These are phyloP conservation scores for Globisporangium apiculatum DNA, from an alignment of 352 stramenopile species.

Conservation along the genomic window DNA sequence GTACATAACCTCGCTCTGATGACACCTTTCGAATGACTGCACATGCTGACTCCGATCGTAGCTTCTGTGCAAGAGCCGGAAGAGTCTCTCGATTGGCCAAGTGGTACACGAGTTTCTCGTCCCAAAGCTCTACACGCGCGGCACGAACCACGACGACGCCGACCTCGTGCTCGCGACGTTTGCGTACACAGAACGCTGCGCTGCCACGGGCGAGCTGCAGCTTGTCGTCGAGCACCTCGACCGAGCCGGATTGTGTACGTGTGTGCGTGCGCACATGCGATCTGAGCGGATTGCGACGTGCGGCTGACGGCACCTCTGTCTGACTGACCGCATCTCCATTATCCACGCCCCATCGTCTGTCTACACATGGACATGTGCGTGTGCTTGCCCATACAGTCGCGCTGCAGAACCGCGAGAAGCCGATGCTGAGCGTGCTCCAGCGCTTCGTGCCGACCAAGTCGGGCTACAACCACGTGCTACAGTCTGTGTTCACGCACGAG, in stretches of 20 bases:
- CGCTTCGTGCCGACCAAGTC: constrained; percentile 60
- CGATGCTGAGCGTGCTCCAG: constrained; percentile 50
- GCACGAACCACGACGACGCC: constrained; percentile 15
- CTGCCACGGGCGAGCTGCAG: constrained; percentile 24
- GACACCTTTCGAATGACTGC: too few species aligned
- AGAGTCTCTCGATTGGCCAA: constrained; percentile 33
- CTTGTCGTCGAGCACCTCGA: constrained; percentile 59
- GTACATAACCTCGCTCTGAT: too few species aligned
- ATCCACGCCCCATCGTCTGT: too few species aligned
- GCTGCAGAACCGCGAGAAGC: constrained; percentile 44
- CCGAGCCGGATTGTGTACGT: constrained; percentile 25
- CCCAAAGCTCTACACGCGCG: constrained; percentile 14
- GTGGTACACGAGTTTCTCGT: constrained; percentile 45
- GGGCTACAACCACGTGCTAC: constrained; percentile 62
- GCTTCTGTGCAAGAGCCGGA: constrained; percentile 63
- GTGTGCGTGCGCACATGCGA: not conserved
- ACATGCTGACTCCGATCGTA: constrained; percentile 6
- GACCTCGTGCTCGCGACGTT: constrained; percentile 47
- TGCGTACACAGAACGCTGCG: constrained; percentile 40
- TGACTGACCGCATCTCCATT: not conserved
- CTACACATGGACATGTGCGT: not conserved
- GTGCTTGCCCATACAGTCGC: not conserved
- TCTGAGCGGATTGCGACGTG: not conserved
- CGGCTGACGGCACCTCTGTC: constrained; percentile 9
- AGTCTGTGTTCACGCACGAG: constrained; percentile 60